Evolutionary conservation across 768 basidiomycete species (phyloP), one percentile per base, ranked within the genome.

Genomic region (Pisolithus tinctorius): DNA sequence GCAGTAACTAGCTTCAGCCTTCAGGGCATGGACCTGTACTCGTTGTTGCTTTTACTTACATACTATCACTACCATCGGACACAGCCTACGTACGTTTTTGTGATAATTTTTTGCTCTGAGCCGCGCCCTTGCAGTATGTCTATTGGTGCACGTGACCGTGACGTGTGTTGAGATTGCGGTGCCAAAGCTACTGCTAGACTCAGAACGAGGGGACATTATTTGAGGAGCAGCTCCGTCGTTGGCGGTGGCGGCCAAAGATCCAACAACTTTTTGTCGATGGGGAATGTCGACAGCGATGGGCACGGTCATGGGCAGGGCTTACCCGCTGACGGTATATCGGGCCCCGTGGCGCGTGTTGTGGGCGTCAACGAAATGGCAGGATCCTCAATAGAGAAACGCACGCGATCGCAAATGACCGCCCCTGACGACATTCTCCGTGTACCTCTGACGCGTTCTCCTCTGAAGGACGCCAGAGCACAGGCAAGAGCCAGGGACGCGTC

Each of bases 351-450:
- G 20, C 20, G 20, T 20, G 20, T 20, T 20, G 20, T 20, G 20
- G 20, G 20, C 20, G 20, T 20, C 20, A 20, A 20, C 20, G 20
- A 20, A 20, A 20, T 20, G 20, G 20, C 20, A 20, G 20, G 20
- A 20, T 20, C 20, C 20, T 20, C 20, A 20, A 20, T 20, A 20
- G 20, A 20, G 46, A 67, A 56, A 54, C 60, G 67, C 47, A 81
- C 78, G 16, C 73, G 81, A 59, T 83, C 80, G 43, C 79, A 80
- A 60, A 66, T 77, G 55, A 67, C 70, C 27, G 62, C 79, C 26
- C 69, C 77, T 26, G 73, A 81, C 62, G 62, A 69, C 23, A 65
- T 78, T n/a, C 64, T 80, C 23, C 69, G 66, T 39, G 60, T 79
- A 44, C 66, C 78, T 29, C 70, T 67, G 44, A 54, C 72, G 31